These are phyloP conservation scores for Davidsoniella eucalypti DNA, from an alignment of 2,329 filamentous ascomycete genomes.

Conservation along the genomic window DNA sequence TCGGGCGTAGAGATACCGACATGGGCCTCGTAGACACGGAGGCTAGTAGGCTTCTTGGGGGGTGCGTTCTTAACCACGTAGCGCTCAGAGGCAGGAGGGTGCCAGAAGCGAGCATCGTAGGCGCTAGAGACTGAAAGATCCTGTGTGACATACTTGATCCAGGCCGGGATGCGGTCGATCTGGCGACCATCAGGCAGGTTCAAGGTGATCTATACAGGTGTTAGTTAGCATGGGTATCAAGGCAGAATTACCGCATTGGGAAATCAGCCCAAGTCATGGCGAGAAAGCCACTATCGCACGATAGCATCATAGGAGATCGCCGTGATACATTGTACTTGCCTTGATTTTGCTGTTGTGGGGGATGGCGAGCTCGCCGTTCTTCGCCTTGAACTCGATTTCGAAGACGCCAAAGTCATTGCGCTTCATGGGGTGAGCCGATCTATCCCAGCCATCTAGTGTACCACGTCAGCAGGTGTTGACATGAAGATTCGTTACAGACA, in stretches of 20 bases:
- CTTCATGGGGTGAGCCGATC: slow-evolving; percentile 69
- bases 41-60: slow-evolving; percentile 69
- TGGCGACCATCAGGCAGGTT: slow-evolving; percentile 62
- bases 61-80: slow-evolving; percentile 74
- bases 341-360: slow-evolving; percentile 93
- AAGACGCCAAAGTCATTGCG: slow-evolving; percentile 77
- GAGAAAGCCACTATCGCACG: background rate
- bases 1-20: slow-evolving; percentile 93
- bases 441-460: slow-evolving; percentile 63
- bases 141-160: slow-evolving; percentile 96
- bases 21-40: slow-evolving; percentile 96
- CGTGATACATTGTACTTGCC: slow-evolving; percentile 30
- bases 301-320: background rate
- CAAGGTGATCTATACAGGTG: slow-evolving; percentile 53
- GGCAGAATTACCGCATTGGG: background rate
- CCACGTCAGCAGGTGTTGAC: slow-evolving; percentile 1
- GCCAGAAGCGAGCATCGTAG: slow-evolving; percentile 96
- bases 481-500: background rate
- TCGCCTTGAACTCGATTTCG: slow-evolving; percentile 60
- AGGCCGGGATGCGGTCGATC: slow-evolving; percentile 78
- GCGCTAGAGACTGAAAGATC: slow-evolving; percentile 76
- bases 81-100: slow-evolving; percentile 58
- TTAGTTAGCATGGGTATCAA: background rate
- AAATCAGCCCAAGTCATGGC: too few relatives aligned
- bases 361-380: slow-evolving; percentile 60